Evolutionary conservation across 2,329 filamentous ascomycete species (phyloP), one percentile per base, ranked within the genome.

Genomic region (Ophiostoma pallidulum): DNA sequence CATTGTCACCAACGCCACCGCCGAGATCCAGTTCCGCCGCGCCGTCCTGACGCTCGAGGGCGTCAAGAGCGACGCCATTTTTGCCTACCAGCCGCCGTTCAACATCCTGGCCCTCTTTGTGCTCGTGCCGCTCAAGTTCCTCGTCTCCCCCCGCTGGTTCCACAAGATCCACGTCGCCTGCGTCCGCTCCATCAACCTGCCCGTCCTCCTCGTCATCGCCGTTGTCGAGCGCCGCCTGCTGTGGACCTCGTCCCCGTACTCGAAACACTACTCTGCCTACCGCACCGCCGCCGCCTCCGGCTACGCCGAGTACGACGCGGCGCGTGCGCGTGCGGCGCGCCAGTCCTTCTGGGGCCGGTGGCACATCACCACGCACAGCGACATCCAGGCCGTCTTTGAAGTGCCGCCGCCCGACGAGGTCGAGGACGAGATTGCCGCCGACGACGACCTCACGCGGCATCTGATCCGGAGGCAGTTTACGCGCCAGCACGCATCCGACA

Each of bases 81-180:
- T 91, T 60, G 82, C 84, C 14, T 91, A 90, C 59, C 80, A 84
- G 37, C 86, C 87, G 0, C 87, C 87, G 0, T 88, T 92, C 66
- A 94, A 94, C 59, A 78, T 94, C 51, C 64, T 90, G 18, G 87
- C 87, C 19, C 71, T 92, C 24, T 66, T 86, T 50, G 61, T 89
- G 24, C 72, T 92, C 14, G 71, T 91, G 2, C 87, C 87, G 0
- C 73, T 92, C 51, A 89, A 88, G 57, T 86, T 86, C 57, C 57
- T 86, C n/a, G 71, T 88, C 31, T 80, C 79, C n/a, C 79, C 84
- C 0, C 80, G 87, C 38, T 91, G 86, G 86, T 92, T 92, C 60
- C 87, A 94, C 69, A 92, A 91, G 65, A 84, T 91, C 58, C 89
- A 94, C 60, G 86, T 94, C 49, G 78, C 80, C 49, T 77, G 78